Evolutionary conservation across 2,329 filamentous ascomycete genomes (phyloP).

Genomic region (Phyllosticta citriasiana): DNA sequence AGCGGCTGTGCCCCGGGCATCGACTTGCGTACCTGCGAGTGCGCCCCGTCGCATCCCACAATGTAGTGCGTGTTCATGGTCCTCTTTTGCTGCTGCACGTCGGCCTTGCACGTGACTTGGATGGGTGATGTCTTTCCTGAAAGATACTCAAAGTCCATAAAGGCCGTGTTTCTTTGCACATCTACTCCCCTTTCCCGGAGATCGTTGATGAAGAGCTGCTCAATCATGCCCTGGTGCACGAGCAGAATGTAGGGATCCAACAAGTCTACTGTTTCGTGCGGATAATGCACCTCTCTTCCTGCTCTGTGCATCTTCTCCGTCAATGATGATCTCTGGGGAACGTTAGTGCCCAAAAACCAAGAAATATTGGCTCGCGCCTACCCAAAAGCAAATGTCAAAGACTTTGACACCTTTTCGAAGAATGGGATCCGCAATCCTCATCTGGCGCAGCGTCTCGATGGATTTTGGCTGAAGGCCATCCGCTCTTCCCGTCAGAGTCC

Average conservation of each 20-base stretch:
- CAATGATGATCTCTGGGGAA: slow-evolving; percentile 23
- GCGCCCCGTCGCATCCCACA: slow-evolving; percentile 63
- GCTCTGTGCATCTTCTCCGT: slow-evolving; percentile 45
- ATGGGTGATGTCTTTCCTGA: slow-evolving; percentile 28
- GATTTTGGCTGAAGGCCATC: slow-evolving; percentile 70
- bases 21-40: slow-evolving; percentile 57
- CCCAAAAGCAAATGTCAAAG: slow-evolving; percentile 68
- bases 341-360: not conserved
- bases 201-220: slow-evolving; percentile 60
- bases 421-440: slow-evolving; percentile 60
- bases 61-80: slow-evolving; percentile 52
- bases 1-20: slow-evolving; percentile 36
- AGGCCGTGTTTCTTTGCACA: slow-evolving; percentile 55
- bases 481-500: slow-evolving; percentile 57
- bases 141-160: slow-evolving; percentile 40
- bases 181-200: slow-evolving; percentile 53
- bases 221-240: slow-evolving; percentile 66
- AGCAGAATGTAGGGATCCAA: slow-evolving; percentile 45
- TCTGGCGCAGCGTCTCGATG: slow-evolving; percentile 65
- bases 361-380: slow-evolving; percentile 23
- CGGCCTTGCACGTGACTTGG: slow-evolving; percentile 32
- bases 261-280: slow-evolving; percentile 35
- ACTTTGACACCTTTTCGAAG: slow-evolving; percentile 58
- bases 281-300: slow-evolving; percentile 60
- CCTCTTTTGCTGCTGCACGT: slow-evolving; percentile 26